Conservation (phyloP, 257 asterid genomes). For the Dorcoceras hygrometricum region DNA sequence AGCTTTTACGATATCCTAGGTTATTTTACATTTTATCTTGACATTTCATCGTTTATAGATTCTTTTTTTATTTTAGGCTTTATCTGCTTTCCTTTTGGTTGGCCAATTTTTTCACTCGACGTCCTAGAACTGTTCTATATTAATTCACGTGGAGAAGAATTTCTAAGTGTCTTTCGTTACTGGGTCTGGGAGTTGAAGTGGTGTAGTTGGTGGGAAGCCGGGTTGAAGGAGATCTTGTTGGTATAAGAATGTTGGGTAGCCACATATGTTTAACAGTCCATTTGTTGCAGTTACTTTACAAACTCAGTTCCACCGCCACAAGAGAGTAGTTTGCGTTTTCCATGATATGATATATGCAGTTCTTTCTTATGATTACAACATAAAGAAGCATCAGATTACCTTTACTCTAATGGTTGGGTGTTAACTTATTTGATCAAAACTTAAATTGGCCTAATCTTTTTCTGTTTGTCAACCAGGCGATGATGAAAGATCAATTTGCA, state of each 20-base stretch:
- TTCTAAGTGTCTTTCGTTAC: too few species aligned
- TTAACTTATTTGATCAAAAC: conserved; percentile 13
- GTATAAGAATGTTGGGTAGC: not conserved
- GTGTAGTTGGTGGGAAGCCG: too few species aligned
- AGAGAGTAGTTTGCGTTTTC: not conserved
- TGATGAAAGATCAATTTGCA: conserved; percentile 91
- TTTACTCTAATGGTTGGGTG: not conserved
- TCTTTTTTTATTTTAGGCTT: not conserved
- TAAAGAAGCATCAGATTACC: not conserved
- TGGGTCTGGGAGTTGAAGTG: too few species aligned
- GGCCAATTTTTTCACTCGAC: not conserved
- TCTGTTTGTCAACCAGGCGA: conserved; percentile 47
- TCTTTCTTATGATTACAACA: not conserved
- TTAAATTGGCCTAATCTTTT: conserved; percentile 4
- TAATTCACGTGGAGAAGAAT: conserved; percentile 1
- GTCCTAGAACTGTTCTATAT: not conserved
- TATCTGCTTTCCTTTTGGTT: not conserved
- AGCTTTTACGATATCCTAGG: too few species aligned
- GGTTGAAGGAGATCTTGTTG: too few species aligned
- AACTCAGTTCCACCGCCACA: conserved; percentile 1
- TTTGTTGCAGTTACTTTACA: not conserved
- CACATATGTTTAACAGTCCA: not conserved
- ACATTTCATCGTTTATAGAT: conserved; percentile 2
- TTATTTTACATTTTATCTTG: not conserved
- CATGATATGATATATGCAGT: not conserved